Conservation (phyloP, 352 stramenopile species). For the Aphanomyces astaci region DNA sequence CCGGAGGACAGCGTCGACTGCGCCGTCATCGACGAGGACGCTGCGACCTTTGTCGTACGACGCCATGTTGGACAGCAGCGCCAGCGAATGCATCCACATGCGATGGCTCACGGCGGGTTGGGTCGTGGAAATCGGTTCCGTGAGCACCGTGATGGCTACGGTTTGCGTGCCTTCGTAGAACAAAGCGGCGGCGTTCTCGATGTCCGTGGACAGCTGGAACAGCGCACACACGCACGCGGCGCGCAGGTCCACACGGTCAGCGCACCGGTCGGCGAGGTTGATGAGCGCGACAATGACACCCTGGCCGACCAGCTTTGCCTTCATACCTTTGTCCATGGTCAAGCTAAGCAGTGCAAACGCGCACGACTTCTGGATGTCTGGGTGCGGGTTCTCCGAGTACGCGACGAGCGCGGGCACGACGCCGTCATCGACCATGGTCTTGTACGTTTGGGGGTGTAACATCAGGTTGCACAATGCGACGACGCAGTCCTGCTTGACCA, state of each 20-base stretch:
- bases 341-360: conserved; percentile 73
- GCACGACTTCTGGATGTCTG: conserved; percentile 65
- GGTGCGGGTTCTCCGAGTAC: conserved; percentile 24
- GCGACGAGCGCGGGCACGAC: conserved; percentile 58
- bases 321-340: conserved; percentile 60
- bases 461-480: conserved; percentile 76
- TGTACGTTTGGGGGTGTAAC: conserved; percentile 72
- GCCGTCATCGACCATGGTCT: conserved; percentile 62
- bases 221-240: conserved; percentile 61
- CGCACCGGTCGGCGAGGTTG: conserved; percentile 36
- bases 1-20: conserved; percentile 54
- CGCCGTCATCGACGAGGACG: conserved; percentile 47
- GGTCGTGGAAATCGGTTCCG: conserved; percentile 36
- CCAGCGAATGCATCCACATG: conserved; percentile 45
- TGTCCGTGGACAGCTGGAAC: conserved; percentile 53
- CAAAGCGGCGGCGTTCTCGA: conserved; percentile 52
- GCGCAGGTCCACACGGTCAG: conserved; percentile 53
- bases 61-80: conserved; percentile 52
- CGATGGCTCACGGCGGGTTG: conserved; percentile 38
- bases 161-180: conserved; percentile 55
- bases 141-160: conserved; percentile 37
- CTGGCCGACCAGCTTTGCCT: conserved; percentile 48
- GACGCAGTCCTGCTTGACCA: conserved; percentile 68
- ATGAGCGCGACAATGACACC: conserved; percentile 36
- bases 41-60: conserved; percentile 33